Percentiles rank a stretch among this genome's conserved stretches.
These are phyloP conservation scores for Mrakia blollopis DNA, from an alignment of 768 basidiomycete species.

Conservation along the genomic window DNA sequence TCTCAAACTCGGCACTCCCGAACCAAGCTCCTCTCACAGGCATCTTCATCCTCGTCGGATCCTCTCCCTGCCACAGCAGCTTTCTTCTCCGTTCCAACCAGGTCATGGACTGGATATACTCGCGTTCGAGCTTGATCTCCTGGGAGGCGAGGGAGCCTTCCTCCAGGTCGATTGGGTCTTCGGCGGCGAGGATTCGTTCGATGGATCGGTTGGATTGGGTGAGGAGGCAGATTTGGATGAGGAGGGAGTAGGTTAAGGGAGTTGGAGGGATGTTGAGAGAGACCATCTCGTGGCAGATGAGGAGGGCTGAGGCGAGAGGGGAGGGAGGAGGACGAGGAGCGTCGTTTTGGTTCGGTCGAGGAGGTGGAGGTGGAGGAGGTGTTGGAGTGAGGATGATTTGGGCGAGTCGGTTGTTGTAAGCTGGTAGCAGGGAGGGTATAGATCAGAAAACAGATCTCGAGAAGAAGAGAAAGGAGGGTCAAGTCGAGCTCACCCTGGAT, in stretches of 20 bases:
- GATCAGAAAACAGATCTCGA: background rate
- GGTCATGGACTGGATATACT: conserved; percentile 2
- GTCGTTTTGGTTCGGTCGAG: background rate
- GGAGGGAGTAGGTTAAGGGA: conserved; percentile 19
- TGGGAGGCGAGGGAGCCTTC: background rate
- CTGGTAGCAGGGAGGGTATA: background rate
- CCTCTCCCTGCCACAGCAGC: background rate
- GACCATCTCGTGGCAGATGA: conserved; percentile 17
- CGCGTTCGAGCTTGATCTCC: background rate
- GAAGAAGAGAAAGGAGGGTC: background rate
- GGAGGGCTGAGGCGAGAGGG: background rate
- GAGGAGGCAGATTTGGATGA: conserved; percentile 24
- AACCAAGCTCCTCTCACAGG: conserved; percentile 14
- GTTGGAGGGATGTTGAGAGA: background rate
- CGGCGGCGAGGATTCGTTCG: background rate
- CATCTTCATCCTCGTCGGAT: background rate
- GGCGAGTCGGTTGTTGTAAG: background rate
- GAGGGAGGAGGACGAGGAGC: background rate
- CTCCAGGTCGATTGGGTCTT: background rate
- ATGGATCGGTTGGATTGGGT: conserved; percentile 15
- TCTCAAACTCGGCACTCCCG: conserved; percentile 26
- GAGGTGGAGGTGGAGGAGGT: background rate
- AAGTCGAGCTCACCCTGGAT: background rate
- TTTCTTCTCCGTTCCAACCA: conserved; percentile 22
- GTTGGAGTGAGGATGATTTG: background rate